Base-by-base conservation (phyloP, 2,329 filamentous ascomycete species). In the Colletotrichum sp. region DNA sequence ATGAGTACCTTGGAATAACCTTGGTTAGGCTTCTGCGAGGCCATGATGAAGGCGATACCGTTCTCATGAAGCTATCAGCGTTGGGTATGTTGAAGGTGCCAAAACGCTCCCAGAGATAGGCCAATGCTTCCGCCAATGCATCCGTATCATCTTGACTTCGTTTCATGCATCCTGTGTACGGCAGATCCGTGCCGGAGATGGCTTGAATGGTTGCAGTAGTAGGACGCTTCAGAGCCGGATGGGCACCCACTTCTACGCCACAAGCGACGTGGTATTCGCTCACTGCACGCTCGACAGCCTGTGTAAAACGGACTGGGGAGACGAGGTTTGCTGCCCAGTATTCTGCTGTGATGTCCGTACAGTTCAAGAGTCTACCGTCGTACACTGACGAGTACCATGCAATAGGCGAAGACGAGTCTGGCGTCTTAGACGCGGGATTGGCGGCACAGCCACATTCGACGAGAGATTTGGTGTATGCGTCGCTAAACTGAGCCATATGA, bases 181-280 rank as follows among this genome's bases (percentile, higher is more conserved):
- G 78, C 2, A 81, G 68, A 14, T 75, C 73, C 39, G 71, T 63
- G 32, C 72, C 18, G 30, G 10, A n/a, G 28, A 78, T 30, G 0
- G 72, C 84, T 63, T 87, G 82, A 4, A 77, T 80, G 0, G 83
- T 75, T 0, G 55, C 55, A 59, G 26, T 14, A 59, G 55, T 59
- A 59, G 87, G 87, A 0, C 84, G 84, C 65, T 84, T 83, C 2
- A 89, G 81, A 1, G 86, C 85, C 0, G 86, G 81, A 60, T 85
- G 83, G 3, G 84, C 83, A 0, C 84, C 83, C 10, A 85, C 52
- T 34, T 85, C 83, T 4, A 85, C 14, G 0, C 80, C 52, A 7
- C 16, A 28, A 68, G 18, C 39, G 32, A 34, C 12, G 52, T 60
- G 21, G 1, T 74, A 64, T 6, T 75, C n/a, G 7, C 79, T 77